Evolutionary conservation across 495 filamentous ascomycete species (phyloP).

Genomic region (Thermochaetoides thermophila): DNA sequence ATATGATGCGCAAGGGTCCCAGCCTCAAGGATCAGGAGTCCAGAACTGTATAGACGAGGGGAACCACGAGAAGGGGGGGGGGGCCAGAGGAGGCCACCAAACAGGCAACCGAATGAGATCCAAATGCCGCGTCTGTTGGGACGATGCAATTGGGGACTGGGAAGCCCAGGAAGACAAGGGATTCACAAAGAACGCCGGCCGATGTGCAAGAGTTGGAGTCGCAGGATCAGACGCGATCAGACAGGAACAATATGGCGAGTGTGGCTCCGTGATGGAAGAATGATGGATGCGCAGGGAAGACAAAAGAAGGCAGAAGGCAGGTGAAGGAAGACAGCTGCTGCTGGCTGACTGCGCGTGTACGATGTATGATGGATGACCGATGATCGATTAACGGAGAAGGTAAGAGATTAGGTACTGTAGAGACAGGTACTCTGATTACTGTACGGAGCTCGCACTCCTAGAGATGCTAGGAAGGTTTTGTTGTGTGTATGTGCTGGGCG

Average conservation of each 20-base stretch:
- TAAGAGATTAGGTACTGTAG: not conserved
- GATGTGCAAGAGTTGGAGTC: conserved; percentile 3
- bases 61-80: no score
- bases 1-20: not conserved
- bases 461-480: no score
- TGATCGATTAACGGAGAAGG: conserved; percentile 1
- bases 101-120: no score
- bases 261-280: not conserved
- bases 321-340: not conserved
- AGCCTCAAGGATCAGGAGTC: no score
- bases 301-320: not conserved
- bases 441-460: no score
- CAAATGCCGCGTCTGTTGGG: not conserved
- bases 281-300: not conserved
- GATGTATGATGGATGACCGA: not conserved
- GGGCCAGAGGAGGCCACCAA: no score
- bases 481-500: no score
- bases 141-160: not conserved
- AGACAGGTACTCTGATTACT: not conserved
- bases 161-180: not conserved
- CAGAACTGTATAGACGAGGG: no score
- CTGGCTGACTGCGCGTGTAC: not conserved
- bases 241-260: not conserved
- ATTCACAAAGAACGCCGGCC: not conserved
- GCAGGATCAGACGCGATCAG: not conserved